These are phyloP conservation scores for Chrysopogon serrulatus DNA, from an alignment of 176 grass and related monocot genomes.

Conservation along the genomic window DNA sequence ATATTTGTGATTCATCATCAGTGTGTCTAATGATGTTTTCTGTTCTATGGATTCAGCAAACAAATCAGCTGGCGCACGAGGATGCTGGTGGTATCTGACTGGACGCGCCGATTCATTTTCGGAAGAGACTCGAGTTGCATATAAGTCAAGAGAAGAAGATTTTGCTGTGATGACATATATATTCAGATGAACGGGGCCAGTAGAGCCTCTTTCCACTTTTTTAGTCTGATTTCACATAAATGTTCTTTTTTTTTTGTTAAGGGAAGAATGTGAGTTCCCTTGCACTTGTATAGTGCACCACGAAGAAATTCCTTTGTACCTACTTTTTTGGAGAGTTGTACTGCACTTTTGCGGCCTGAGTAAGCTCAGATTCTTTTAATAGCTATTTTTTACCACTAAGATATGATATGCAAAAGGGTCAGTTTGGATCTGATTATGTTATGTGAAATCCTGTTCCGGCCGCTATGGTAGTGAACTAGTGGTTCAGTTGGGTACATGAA, in stretches of 20 bases:
- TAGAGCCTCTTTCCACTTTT: conserved; percentile 24
- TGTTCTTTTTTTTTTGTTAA: conserved; percentile 17
- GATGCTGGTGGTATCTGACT: conserved; percentile 86
- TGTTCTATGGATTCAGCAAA: conserved; percentile 51
- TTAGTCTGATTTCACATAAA: conserved; percentile 17
- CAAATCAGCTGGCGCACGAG: conserved; percentile 96
- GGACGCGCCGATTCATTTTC: conserved; percentile 71
- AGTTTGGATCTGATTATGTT: conserved; percentile 22
- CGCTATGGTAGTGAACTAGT: not conserved
- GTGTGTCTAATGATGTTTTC: conserved; percentile 1
- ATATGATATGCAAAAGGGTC: not conserved
- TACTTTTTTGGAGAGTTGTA: conserved; percentile 13
- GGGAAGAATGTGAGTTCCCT: conserved; percentile 42
- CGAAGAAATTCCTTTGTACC: conserved; percentile 25
- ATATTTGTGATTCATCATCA: not conserved
- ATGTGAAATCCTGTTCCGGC: not conserved
- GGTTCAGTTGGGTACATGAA: not conserved
- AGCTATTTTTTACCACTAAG: conserved; percentile 17
- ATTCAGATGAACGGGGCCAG: conserved; percentile 18
- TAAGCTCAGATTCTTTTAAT: conserved; percentile 24
- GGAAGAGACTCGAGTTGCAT: conserved; percentile 96
- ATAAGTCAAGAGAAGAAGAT: conserved; percentile 35
- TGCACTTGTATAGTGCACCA: conserved; percentile 34
- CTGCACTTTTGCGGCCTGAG: conserved; percentile 10
- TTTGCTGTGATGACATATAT: conserved; percentile 22